These are phyloP conservation scores for Ophiostoma australiae DNA, from an alignment of 2,329 filamentous ascomycete genomes.

Conservation along the genomic window DNA sequence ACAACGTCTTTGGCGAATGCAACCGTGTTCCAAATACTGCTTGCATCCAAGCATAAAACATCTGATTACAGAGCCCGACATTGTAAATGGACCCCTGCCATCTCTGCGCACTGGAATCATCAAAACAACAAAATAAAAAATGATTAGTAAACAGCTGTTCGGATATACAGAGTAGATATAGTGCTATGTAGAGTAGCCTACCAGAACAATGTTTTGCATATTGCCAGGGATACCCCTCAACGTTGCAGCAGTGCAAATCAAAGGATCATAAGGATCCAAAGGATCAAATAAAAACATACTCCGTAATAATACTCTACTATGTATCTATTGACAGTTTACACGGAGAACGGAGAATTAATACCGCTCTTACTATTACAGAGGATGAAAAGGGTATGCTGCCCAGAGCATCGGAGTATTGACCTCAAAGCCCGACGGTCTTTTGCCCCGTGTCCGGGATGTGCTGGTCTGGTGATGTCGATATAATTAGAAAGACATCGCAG, in stretches of 20 bases:
- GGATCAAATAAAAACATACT: neutral
- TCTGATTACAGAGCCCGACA: conserved; percentile 9
- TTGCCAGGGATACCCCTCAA: neutral
- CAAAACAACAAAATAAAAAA: neutral
- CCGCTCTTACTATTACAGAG: neutral
- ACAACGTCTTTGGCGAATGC: neutral
- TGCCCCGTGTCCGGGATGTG: neutral
- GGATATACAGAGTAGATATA: too few species aligned
- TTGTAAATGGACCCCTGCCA: neutral
- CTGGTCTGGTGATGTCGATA: neutral
- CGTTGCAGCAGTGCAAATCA: neutral
- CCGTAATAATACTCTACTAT: too few species aligned
- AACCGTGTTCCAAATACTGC: neutral
- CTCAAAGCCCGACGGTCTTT: conserved; percentile 4
- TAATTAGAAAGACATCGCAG: too few species aligned
- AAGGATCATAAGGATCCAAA: neutral
- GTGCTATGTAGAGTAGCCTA: neutral
- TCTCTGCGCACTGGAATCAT: neutral
- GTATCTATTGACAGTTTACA: neutral
- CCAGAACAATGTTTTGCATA: conserved; percentile 2
- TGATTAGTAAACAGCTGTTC: conserved; percentile 2
- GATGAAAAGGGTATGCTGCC: neutral
- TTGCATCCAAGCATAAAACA: neutral
- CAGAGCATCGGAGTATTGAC: neutral
- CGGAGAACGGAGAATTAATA: neutral